Percentiles rank a stretch among this genome's conserved stretches.
Evolutionary conservation across 164 flowering plant genomes (phyloP).

Genomic region (Sextonia rubra): DNA sequence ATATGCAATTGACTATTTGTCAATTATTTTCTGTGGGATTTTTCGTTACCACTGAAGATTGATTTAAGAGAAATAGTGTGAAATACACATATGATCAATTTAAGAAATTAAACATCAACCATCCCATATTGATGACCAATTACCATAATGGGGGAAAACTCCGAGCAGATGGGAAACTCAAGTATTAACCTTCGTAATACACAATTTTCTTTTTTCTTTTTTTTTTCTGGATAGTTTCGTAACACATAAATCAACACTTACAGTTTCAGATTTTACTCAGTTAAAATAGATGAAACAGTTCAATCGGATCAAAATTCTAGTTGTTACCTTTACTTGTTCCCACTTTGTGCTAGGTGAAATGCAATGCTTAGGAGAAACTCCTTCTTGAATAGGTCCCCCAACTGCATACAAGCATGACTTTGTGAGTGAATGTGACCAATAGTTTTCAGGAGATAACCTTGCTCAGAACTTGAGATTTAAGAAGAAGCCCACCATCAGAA

Average conservation of each 20-base stretch:
- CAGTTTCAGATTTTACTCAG: too few species aligned
- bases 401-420: constrained; percentile 27
- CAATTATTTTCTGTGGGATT: too few species aligned
- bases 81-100: too few species aligned
- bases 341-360: constrained; percentile 93
- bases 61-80: too few species aligned
- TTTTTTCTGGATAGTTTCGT: neutral
- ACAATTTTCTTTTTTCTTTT: too few species aligned
- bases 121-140: too few species aligned
- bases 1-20: too few species aligned
- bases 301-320: neutral
- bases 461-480: neutral
- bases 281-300: neutral
- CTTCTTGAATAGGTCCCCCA: constrained; percentile 50
- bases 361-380: constrained; percentile 37
- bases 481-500: constrained; percentile 33
- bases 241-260: neutral
- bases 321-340: constrained; percentile 94
- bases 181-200: too few species aligned
- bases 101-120: too few species aligned
- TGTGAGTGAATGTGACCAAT: neutral
- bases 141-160: too few species aligned
- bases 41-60: too few species aligned
- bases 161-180: too few species aligned
- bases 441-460: neutral